Evolutionary conservation across 306 rosid species (phyloP), one percentile per base, ranked within the genome.

Genomic region (Prunus mira): DNA sequence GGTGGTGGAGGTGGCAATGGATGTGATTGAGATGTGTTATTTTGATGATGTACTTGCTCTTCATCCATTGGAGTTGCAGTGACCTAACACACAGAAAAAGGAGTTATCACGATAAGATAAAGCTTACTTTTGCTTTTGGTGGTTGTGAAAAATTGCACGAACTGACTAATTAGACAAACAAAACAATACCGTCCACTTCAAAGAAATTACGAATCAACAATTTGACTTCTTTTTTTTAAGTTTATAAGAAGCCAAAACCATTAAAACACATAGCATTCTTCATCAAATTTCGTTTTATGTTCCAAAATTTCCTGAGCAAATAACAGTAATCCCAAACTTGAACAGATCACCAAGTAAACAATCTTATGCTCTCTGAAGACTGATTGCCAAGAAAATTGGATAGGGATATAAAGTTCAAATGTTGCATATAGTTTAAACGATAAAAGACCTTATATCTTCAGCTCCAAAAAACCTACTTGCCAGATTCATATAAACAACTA

Each of bases 31-130:
- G 88, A 84, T 70, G 76, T 66, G 55, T 34, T 76, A 38, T 91
- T 97, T 76, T 84, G 89, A 82, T 70, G 84, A 67, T 83, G 87
- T 27, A 74, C 82, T 83, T 80, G 86, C 41, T 87, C 97, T 74
- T 91, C 97, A 77, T 91, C 98, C 94, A 88, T 85, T 47, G 92
- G 87, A 60, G 34, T 87, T 61, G 86, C 82, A 22, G 90, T 51
- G 15, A 96, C 98, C 99, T 96, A 81, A 82, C 41, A 82, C 45
- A 69, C 5, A 46, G 9, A 8, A 54, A 70, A 54, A 32, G 45
- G 9, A 22, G 6, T 5, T n/a, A 12, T 51, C 15, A 34, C 2
- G 34, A 22, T 72, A 32, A 38, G 43, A 38, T 38, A 38, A 38
- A 73, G 73, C 47, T 55, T 65, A 65, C 64, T 57, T 65, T 47